A percentile compares a stretch with the other conserved stretches of the same genome.
Evolutionary conservation across 768 basidiomycete species (phyloP).

Genomic region (Trametes cingulata): DNA sequence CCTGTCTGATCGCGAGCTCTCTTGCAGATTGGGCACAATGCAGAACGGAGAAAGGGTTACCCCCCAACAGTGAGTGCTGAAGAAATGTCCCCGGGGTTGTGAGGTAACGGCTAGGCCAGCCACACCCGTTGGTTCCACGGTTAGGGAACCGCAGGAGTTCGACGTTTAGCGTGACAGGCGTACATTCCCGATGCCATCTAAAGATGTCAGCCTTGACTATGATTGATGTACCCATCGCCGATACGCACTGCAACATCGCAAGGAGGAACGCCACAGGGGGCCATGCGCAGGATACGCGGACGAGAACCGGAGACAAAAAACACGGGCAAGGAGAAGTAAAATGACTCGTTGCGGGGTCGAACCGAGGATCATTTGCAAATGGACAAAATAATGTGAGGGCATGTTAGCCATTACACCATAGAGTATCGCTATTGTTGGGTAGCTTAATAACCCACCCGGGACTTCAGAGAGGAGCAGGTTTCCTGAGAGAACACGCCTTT

Average conservation of each 20-base stretch:
- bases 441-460: too few species aligned
- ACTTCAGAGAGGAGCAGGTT: too few species aligned
- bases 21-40: not conserved
- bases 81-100: too few species aligned
- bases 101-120: too few species aligned
- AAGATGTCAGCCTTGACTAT: not conserved
- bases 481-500: too few species aligned
- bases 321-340: too few species aligned
- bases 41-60: not conserved
- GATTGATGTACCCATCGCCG: not conserved
- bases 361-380: conserved; percentile 22
- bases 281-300: not conserved
- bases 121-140: not conserved
- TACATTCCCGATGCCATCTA: not conserved
- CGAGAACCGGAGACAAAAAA: not conserved
- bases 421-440: too few species aligned
- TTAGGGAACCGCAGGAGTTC: not conserved
- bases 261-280: not conserved
- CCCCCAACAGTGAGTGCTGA: too few species aligned
- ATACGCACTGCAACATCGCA: not conserved
- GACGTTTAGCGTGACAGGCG: not conserved
- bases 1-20: conserved; percentile 7
- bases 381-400: too few species aligned
- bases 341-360: conserved; percentile 23
- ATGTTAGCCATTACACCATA: conserved; percentile 24